Evolutionary conservation across 177 flowering plant species (phyloP).

Genomic region (Vitis hybrid): DNA sequence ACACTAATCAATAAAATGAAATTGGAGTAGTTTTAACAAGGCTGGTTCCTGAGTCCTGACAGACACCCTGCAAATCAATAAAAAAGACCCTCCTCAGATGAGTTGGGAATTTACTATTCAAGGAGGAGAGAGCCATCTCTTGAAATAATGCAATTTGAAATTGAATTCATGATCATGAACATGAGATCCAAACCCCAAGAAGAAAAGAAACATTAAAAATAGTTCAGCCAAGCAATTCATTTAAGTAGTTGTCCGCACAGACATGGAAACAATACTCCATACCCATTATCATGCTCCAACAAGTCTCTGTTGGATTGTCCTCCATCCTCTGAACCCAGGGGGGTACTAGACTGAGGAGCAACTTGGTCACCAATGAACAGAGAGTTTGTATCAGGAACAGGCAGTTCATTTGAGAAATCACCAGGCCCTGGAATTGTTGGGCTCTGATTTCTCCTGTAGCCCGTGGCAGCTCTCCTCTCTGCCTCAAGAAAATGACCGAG

Average conservation of each 20-base stretch:
- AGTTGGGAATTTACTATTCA: neutral
- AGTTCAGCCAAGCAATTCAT: neutral
- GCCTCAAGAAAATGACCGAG: slow-evolving; percentile 45
- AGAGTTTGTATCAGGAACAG: slow-evolving; percentile 16
- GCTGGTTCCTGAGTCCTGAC: neutral
- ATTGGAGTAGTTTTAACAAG: neutral
- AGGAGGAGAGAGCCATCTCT: neutral
- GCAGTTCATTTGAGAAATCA: slow-evolving; percentile 19
- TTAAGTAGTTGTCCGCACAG: slow-evolving; percentile 27
- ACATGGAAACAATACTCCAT: slow-evolving; percentile 27
- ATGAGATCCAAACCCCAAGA: neutral
- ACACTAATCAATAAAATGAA: neutral
- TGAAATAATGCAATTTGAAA: slow-evolving; percentile 4
- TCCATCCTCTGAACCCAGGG: slow-evolving; percentile 11
- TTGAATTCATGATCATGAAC: neutral
- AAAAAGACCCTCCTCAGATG: neutral
- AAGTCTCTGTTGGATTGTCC: slow-evolving; percentile 7
- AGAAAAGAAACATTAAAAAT: neutral
- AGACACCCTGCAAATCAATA: neutral
- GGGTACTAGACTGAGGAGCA: slow-evolving; percentile 24
- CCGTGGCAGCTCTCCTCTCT: slow-evolving; percentile 38
- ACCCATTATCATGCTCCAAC: slow-evolving; percentile 13
- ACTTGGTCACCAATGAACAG: slow-evolving; percentile 25
- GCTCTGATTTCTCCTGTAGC: slow-evolving; percentile 24
- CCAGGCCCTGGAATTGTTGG: slow-evolving; percentile 20